Percentiles rank a stretch among this genome's conserved stretches.
These are phyloP conservation scores for Forsythia viridissima DNA, from an alignment of 257 asterid species.

Conservation along the genomic window DNA sequence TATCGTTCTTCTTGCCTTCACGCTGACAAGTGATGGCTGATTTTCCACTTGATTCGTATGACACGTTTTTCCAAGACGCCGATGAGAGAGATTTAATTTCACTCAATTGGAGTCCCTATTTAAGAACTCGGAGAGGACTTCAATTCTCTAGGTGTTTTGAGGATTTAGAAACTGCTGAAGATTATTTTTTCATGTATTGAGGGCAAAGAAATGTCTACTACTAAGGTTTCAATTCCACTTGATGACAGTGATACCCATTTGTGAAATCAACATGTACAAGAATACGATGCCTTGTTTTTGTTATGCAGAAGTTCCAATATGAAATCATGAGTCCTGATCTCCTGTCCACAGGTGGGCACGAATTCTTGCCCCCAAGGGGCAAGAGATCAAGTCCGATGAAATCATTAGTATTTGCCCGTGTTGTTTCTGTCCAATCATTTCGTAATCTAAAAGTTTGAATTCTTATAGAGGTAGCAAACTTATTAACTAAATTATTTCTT, in stretches of 20 bases:
- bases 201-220: neutral
- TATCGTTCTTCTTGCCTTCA: conserved; percentile 66
- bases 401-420: too few relatives aligned
- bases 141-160: neutral
- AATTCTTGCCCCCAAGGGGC: too few relatives aligned
- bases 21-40: conserved; percentile 77
- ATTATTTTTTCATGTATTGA: neutral
- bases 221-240: neutral
- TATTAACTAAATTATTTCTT: too few relatives aligned
- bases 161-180: neutral
- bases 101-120: neutral
- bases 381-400: too few relatives aligned
- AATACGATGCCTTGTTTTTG: neutral
- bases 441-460: too few relatives aligned
- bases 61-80: neutral
- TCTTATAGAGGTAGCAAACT: too few relatives aligned
- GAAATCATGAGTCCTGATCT: too few relatives aligned
- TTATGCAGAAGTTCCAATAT: neutral
- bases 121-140: neutral
- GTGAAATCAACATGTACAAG: neutral
- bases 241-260: neutral
- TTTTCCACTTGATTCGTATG: neutral
- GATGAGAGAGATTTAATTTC: neutral
- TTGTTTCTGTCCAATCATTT: too few relatives aligned
- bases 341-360: too few relatives aligned